Percentiles rank a stretch among this genome's conserved stretches.
Evolutionary conservation across 2,329 filamentous ascomycete species (phyloP).

Genomic region (Golovinomyces cichoracearum): DNA sequence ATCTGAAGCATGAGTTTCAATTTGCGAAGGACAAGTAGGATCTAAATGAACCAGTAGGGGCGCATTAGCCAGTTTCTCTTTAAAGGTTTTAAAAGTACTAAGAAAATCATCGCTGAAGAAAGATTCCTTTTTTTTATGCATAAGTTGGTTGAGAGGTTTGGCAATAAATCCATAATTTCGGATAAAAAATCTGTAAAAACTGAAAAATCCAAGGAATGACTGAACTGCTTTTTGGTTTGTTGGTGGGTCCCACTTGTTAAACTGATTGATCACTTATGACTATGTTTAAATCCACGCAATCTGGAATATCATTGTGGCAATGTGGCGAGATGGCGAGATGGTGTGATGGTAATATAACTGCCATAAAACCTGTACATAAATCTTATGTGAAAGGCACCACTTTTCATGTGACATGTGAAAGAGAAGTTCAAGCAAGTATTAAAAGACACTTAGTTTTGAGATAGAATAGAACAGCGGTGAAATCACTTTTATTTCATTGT

Average conservation of each 20-base stretch:
- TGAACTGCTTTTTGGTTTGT: background rate
- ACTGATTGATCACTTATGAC: background rate
- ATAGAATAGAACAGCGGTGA: no score
- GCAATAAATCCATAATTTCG: background rate
- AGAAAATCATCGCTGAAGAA: background rate
- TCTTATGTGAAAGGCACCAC: no score
- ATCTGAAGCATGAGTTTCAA: background rate
- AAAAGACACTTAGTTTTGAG: no score
- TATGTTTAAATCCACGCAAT: no score
- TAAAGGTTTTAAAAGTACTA: background rate
- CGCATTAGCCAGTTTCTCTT: background rate
- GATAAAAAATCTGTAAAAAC: background rate
- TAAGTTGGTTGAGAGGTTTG: background rate
- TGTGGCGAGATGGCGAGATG: no score
- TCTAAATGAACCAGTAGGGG: background rate
- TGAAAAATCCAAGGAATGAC: background rate
- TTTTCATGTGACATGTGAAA: no score
- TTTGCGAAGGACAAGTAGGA: background rate
- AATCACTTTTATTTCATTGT: no score
- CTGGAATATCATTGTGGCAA: no score
- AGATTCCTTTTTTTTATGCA: background rate
- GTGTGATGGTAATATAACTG: no score
- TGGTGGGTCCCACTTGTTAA: background rate
- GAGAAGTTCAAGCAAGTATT: no score
- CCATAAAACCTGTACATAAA: no score